These are phyloP conservation scores for Rhododendron simsii DNA, from an alignment of 148 eudicot genomes.

Conservation along the genomic window DNA sequence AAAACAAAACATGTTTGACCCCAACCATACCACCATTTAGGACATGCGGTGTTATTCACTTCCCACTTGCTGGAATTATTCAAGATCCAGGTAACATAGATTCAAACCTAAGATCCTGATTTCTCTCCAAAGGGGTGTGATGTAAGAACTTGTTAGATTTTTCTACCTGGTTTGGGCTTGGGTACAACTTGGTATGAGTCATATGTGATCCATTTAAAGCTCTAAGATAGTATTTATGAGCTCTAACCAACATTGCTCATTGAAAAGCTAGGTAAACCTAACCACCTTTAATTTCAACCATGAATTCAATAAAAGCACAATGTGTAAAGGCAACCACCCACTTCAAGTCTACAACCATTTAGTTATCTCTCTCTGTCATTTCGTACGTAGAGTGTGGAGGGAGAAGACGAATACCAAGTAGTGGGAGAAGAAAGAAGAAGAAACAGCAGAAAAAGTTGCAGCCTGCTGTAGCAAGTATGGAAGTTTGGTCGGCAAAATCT, in stretches of 20 bases:
- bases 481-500: not conserved
- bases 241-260: not conserved
- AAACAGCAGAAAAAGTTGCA: not conserved
- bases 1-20: not conserved
- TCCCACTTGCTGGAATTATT: not conserved
- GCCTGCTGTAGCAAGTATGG: not conserved
- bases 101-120: not conserved
- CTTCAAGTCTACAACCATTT: not conserved
- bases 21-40: not conserved
- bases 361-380: not conserved
- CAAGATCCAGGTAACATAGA: not conserved
- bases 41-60: not conserved
- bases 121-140: not conserved
- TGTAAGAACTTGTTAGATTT: not conserved
- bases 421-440: not conserved
- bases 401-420: not conserved
- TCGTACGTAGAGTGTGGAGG: not conserved
- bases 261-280: constrained; percentile 14
- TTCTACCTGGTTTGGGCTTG: not conserved
- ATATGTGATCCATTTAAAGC: not conserved
- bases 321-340: constrained; percentile 13
- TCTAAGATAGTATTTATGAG: not conserved
- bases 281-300: not conserved
- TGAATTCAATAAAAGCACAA: constrained; percentile 18
- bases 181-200: not conserved